phyloP scores from a whole-genome alignment of 176 grass and related monocot species.

The Carex myosuroides region DNA sequence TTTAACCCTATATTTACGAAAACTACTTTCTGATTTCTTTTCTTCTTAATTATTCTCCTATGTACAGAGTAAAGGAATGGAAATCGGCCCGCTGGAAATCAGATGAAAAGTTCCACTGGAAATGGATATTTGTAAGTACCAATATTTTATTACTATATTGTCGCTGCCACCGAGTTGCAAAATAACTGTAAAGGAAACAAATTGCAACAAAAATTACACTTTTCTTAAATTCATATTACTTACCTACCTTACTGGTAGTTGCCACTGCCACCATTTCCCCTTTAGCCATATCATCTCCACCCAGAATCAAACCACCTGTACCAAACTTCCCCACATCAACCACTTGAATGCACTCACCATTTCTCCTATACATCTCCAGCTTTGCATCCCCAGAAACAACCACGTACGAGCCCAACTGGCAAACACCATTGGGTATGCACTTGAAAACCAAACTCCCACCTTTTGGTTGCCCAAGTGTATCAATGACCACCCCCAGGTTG shows the following conservation, averaged over 20 bases:
- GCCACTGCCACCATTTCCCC: constrained; percentile 45
- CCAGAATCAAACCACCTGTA: constrained; percentile 39
- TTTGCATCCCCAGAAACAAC: constrained; percentile 47
- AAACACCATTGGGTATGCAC: constrained; percentile 47
- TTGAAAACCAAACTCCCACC: constrained; percentile 81
- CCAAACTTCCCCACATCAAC: constrained; percentile 37
- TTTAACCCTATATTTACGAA: background rate
- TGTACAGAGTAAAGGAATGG: background rate
- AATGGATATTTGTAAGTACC: background rate
- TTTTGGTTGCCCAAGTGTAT: constrained; percentile 46
- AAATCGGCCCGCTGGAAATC: background rate
- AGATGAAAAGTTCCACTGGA: background rate
- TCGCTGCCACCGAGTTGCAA: background rate
- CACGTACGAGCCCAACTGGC: constrained; percentile 58
- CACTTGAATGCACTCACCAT: constrained; percentile 46
- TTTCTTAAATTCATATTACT: constrained; percentile 6
- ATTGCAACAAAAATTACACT: background rate
- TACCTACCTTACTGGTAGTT: constrained; percentile 98
- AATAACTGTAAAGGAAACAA: background rate
- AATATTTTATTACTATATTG: background rate
- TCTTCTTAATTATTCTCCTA: background rate
- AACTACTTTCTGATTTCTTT: background rate
- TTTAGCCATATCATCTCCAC: constrained; percentile 40
- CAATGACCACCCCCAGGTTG: constrained; percentile 66
- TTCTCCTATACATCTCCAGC: constrained; percentile 82